Evolutionary conservation across 257 asterid species (phyloP).

Genomic region (Salvia rosmarinus): DNA sequence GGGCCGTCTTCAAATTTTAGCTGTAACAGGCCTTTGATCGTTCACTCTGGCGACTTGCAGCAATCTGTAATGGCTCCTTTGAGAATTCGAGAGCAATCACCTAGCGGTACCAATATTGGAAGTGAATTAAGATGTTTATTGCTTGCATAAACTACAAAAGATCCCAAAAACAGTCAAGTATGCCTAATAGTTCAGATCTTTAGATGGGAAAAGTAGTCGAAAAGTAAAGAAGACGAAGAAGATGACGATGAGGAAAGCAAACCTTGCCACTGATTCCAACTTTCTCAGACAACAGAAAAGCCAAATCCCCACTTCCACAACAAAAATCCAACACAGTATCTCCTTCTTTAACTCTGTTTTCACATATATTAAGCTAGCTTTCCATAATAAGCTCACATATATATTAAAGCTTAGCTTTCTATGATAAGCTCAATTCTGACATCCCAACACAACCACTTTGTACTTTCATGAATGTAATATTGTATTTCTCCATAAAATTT

Average conservation of each 20-base stretch:
- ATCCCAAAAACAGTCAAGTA: background rate
- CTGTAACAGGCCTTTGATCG: slow-evolving; percentile 57
- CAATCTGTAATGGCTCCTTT: slow-evolving; percentile 66
- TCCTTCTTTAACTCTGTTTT: slow-evolving; percentile 73
- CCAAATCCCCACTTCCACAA: slow-evolving; percentile 94
- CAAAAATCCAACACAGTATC: slow-evolving; percentile 80
- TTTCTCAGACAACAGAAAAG: slow-evolving; percentile 77
- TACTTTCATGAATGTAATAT: background rate
- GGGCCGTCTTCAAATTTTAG: slow-evolving; percentile 8
- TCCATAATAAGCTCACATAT: slow-evolving; percentile 12
- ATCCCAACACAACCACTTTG: background rate
- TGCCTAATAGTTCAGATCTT: background rate
- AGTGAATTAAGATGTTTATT: slow-evolving; percentile 1
- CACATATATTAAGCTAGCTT: slow-evolving; percentile 17
- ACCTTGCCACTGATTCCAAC: slow-evolving; percentile 82
- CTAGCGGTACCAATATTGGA: slow-evolving; percentile 39
- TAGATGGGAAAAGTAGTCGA: background rate
- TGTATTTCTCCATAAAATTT: background rate
- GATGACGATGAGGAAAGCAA: slow-evolving; percentile 28
- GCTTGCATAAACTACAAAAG: slow-evolving; percentile 11
- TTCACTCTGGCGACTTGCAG: slow-evolving; percentile 69
- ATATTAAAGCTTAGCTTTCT: slow-evolving; percentile 12
- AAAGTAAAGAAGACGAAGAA: too few species aligned
- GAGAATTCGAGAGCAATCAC: slow-evolving; percentile 91
- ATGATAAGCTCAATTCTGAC: slow-evolving; percentile 12